Evolutionary conservation across 176 grass and related monocot species (phyloP).

Genomic region (Cenchrus fungigraminus): DNA sequence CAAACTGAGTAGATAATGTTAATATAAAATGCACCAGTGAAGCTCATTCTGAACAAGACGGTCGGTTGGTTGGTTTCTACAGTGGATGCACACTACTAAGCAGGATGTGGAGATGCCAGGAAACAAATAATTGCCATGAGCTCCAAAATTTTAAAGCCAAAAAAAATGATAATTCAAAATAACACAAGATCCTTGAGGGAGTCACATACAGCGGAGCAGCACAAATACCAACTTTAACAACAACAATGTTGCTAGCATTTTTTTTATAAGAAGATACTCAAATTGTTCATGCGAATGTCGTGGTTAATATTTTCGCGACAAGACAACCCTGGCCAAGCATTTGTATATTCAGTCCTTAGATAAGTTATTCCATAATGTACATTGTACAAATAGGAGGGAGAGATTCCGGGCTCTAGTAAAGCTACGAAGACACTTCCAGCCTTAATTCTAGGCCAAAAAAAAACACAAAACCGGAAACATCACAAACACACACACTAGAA

Average conservation of each 20-base stretch:
- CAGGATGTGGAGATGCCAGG: too few species aligned
- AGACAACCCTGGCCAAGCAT: constrained; percentile 28
- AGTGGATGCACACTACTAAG: too few species aligned
- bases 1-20: too few species aligned
- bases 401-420: constrained; percentile 34
- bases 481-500: constrained; percentile 61
- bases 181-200: not conserved
- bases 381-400: constrained; percentile 51
- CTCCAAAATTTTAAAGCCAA: constrained; percentile 3
- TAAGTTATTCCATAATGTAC: constrained; percentile 47
- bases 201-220: not conserved
- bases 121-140: not conserved
- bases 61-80: too few species aligned
- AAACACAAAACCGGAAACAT: constrained; percentile 15
- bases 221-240: not conserved
- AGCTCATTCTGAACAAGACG: too few species aligned
- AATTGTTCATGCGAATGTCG: constrained; percentile 1
- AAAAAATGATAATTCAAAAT: not conserved
- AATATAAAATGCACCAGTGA: too few species aligned
- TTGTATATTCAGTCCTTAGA: constrained; percentile 46
- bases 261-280: constrained; percentile 17
- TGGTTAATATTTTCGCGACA: not conserved
- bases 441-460: constrained; percentile 35
- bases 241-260: not conserved
- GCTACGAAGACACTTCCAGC: constrained; percentile 37